Evolutionary conservation across 176 grass and related monocot genomes (phyloP), one percentile per base, ranked within the genome.

Genomic region (Avena sativa): DNA sequence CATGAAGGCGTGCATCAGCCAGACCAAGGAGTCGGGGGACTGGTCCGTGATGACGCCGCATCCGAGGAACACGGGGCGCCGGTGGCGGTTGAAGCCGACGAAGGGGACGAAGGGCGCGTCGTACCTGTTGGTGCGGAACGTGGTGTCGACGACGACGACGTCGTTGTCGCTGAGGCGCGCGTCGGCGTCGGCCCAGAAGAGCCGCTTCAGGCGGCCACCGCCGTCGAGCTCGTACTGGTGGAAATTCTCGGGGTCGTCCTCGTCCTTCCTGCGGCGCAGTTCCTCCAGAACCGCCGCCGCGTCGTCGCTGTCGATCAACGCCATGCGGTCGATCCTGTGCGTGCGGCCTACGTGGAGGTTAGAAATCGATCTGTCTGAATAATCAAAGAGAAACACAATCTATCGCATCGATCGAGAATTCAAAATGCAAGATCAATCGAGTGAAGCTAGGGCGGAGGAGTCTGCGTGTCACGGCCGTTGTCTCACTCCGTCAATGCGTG

Each of bases 81-180:
- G 79, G 79, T 57, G 86, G 11, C 0, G 86, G 70, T 17, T 76
- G 6, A 87, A 14, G 32, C 86, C 86, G 14, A 88, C 2, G 60
- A 88, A 76, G 15, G 58, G 69, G 79, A 76, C 34, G 60, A 88
- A 83, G 2, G 47, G 3, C 21, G 21, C 34, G 49, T 71, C 60
- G 60, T 77, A 48, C 79, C 15, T 76, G 79, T 88, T 88, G 4
- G 86, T 36, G 21, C 71, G 61, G 71, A 11, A 76, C 71, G 79
- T 76, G 23, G 59, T 88, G 79, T 83, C 71, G 49, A 83, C 9
- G 32, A 88, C 79, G 36, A 88, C 21, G 34, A 77, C 71, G 15
- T 68, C 79, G 19, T 49, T 11, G 7, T 28, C 3, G 16, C 9
- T 0, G n/a, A 83, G 0, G 14, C 21, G 16, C 21, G 15, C 20